Base-by-base conservation (phyloP, 2,329 filamentous ascomycete genomes). In the Diaporthe amygdali region DNA sequence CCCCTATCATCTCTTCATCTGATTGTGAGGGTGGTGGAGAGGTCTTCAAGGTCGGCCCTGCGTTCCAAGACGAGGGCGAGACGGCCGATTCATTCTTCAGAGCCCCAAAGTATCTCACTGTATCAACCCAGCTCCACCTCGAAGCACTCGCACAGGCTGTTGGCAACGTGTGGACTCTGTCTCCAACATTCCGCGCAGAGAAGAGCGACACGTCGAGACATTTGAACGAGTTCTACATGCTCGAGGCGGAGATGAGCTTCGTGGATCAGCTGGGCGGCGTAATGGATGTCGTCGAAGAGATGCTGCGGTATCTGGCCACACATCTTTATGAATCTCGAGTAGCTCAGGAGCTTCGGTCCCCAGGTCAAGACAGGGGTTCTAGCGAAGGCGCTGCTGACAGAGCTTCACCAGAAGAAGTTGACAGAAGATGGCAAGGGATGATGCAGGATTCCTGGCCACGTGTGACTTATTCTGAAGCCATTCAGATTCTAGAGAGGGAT, bases 191-290 rank as follows among this genome's bases (percentile, higher is more conserved):
- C 79, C 91, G 96, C 46, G 96, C 96, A 5, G 96, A 98, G 81
- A 92, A 91, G 79, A 98, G 95, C 81, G 95, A 98, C 78, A 98
- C 96, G 0, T 92, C 95, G 7, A 91, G 96, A 34, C 96, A 99
- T 82, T 86, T 99, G 73, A 97, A 94, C 84, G 96, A 99, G 79
- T 98, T 99, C 78, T 98, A 98, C 83, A 98, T 99, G 96, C 89
- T 99, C 2, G 96, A 99, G 82, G 95, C 92, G 20, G 96, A 99
- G 81, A 85, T 95, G 79, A 92, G 91, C 77, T 97, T 97, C 79
- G 89, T 92, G 51, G 87, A 93, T 56, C 84, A 90, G 74, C 85
- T 97, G 74, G 84, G 88, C 37, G 84, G 88, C 32, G 86, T 99
- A 76, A 96, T 97, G 88, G 86, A 91, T 70, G 81, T 96, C n/a